Conservation (phyloP, 2,329 filamentous ascomycete genomes). For the Colletotrichum phormii region DNA sequence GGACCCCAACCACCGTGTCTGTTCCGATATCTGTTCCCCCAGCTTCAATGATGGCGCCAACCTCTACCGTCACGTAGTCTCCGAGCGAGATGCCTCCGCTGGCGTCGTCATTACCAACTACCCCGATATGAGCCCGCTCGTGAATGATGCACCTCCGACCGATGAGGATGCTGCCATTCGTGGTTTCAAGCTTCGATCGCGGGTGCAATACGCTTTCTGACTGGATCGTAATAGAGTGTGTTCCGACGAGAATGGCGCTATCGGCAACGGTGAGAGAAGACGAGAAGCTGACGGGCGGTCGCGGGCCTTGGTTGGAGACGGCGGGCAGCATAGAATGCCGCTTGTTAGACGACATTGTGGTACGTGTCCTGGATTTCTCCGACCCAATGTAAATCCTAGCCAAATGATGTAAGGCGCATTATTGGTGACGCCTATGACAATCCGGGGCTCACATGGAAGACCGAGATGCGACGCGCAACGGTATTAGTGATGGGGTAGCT, state of each 20-base stretch:
- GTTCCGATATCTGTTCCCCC: conserved; percentile 72
- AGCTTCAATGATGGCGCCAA: conserved; percentile 69
- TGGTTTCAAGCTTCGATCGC: conserved; percentile 81
- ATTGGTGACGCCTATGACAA: neutral
- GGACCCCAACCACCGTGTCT: conserved; percentile 70
- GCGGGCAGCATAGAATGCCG: conserved; percentile 68
- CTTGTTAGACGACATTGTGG: conserved; percentile 58
- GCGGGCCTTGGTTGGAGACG: conserved; percentile 64
- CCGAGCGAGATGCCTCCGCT: conserved; percentile 66
- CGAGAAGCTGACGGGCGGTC: conserved; percentile 72
- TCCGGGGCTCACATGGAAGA: neutral
- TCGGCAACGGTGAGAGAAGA: conserved; percentile 72
- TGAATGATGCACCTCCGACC: conserved; percentile 86
- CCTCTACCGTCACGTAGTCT: conserved; percentile 73
- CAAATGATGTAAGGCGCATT: conserved; percentile 14
- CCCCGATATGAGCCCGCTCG: conserved; percentile 73
- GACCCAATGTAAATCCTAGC: conserved; percentile 7
- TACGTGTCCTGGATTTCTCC: conserved; percentile 28
- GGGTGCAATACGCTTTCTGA: conserved; percentile 88
- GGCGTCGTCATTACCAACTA: conserved; percentile 45
- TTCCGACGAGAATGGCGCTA: conserved; percentile 73
- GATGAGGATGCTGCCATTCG: conserved; percentile 81
- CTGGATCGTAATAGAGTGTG: conserved; percentile 81
- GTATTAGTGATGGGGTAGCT: conserved; percentile 13
- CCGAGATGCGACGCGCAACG: conserved; percentile 6